These are phyloP conservation scores for Daldinia childiae DNA, from an alignment of 495 filamentous ascomycete genomes.

Conservation along the genomic window DNA sequence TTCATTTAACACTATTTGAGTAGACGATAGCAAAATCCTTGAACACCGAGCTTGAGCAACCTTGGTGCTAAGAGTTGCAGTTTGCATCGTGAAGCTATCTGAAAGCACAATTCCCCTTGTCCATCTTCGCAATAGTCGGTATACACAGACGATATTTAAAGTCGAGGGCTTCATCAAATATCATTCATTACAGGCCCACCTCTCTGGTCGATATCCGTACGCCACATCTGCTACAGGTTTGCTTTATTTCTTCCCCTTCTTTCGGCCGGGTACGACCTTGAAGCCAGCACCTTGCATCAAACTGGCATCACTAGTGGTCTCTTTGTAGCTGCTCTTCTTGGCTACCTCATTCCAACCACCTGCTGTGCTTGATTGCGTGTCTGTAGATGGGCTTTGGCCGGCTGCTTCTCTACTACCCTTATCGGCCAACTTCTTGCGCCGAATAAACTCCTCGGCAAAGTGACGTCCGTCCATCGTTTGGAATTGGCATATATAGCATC, in stretches of 20 bases:
- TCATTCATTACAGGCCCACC: not conserved
- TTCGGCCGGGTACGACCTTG: conserved; percentile 89
- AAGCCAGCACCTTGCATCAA: conserved; percentile 70
- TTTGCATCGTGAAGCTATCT: not conserved
- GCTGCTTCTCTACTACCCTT: conserved; percentile 78
- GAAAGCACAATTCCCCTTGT: not conserved
- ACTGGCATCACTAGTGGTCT: conserved; percentile 58
- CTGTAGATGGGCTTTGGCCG: conserved; percentile 59
- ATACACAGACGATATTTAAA: not conserved
- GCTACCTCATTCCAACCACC: conserved; percentile 98
- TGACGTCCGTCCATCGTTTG: conserved; percentile 87
- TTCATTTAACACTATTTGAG: not conserved
- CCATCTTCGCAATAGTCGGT: not conserved
- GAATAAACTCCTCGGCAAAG: conserved; percentile 93
- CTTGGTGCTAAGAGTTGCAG: not conserved
- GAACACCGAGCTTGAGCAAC: not conserved
- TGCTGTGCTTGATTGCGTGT: conserved; percentile 56
- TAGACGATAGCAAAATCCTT: not conserved
- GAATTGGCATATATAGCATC: conserved; percentile 88
- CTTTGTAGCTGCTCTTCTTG: conserved; percentile 75
- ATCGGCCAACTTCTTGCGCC: conserved; percentile 90
- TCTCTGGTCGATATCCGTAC: conserved; percentile 1
- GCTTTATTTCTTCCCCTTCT: conserved; percentile 82
- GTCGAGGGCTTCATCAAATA: not conserved
- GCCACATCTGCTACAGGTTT: not conserved